Evolutionary conservation across 2,329 filamentous ascomycete species (phyloP).

Genomic region (Leptosphaerulina australis): DNA sequence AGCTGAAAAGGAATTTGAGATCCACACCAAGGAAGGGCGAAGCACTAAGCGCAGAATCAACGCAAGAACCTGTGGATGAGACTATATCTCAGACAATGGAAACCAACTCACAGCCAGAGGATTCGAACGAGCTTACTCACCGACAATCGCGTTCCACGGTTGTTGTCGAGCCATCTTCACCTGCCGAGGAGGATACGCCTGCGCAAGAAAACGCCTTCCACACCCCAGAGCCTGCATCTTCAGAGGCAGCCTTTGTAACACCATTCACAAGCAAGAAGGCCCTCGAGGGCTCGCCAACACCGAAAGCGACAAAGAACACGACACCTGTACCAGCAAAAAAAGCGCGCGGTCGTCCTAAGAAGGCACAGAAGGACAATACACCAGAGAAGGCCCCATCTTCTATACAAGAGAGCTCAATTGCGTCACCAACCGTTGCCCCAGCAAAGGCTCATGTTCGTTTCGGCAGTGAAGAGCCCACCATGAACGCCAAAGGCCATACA

Average conservation of each 20-base stretch:
- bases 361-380: constrained; percentile 17
- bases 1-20: constrained; percentile 22
- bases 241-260: constrained; percentile 28
- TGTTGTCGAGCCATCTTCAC: constrained; percentile 26
- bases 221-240: constrained; percentile 32
- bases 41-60: constrained; percentile 15
- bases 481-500: constrained; percentile 23
- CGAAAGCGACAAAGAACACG: constrained; percentile 21
- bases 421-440: constrained; percentile 18
- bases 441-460: constrained; percentile 42
- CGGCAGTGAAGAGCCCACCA: constrained; percentile 43
- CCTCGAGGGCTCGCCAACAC: constrained; percentile 35
- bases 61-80: constrained; percentile 15
- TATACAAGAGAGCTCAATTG: constrained; percentile 33
- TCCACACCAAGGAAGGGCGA: constrained; percentile 17
- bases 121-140: constrained; percentile 20
- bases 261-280: constrained; percentile 30
- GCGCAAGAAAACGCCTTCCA: constrained; percentile 28
- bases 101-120: constrained; percentile 20
- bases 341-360: constrained; percentile 25
- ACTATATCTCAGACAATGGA: constrained; percentile 21
- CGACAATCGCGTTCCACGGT: constrained; percentile 35
- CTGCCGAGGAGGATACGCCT: constrained; percentile 18
- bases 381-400: constrained; percentile 38
- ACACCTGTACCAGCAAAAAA: constrained; percentile 27